These are phyloP conservation scores for Cladophialophora yegresii DNA, from an alignment of 2,329 filamentous ascomycete genomes.

Conservation along the genomic window DNA sequence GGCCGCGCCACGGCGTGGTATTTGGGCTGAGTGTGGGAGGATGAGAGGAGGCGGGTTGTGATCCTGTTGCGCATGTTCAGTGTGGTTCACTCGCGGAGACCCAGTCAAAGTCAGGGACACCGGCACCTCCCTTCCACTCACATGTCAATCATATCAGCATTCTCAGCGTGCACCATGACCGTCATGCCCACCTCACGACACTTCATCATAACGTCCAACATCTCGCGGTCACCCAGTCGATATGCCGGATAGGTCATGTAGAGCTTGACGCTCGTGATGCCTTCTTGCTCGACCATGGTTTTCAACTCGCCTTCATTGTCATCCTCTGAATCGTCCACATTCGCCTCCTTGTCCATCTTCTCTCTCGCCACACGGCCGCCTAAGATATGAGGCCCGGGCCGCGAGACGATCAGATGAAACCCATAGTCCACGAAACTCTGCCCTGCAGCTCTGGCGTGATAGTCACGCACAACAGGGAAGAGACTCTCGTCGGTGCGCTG, in stretches of 20 bases:
- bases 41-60: conserved; percentile 29
- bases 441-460: conserved; percentile 49
- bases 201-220: conserved; percentile 49
- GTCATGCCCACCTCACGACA: conserved; percentile 48
- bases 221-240: conserved; percentile 45
- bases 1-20: conserved; percentile 49
- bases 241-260: conserved; percentile 53
- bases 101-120: neutral
- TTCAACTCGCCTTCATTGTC: conserved; percentile 43
- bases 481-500: conserved; percentile 51
- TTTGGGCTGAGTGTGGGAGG: conserved; percentile 38
- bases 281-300: conserved; percentile 42
- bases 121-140: conserved; percentile 1
- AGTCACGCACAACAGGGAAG: conserved; percentile 50
- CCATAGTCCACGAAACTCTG: conserved; percentile 60
- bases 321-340: conserved; percentile 39
- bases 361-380: conserved; percentile 8
- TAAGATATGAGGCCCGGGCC: conserved; percentile 40
- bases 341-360: neutral
- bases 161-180: conserved; percentile 54
- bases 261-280: conserved; percentile 52
- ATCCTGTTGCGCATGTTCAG: conserved; percentile 38
- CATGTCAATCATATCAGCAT: conserved; percentile 49
- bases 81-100: neutral
- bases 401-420: conserved; percentile 50